Base-by-base conservation (phyloP, 2,329 filamentous ascomycete genomes). In the Herpotrichia juniperi region DNA sequence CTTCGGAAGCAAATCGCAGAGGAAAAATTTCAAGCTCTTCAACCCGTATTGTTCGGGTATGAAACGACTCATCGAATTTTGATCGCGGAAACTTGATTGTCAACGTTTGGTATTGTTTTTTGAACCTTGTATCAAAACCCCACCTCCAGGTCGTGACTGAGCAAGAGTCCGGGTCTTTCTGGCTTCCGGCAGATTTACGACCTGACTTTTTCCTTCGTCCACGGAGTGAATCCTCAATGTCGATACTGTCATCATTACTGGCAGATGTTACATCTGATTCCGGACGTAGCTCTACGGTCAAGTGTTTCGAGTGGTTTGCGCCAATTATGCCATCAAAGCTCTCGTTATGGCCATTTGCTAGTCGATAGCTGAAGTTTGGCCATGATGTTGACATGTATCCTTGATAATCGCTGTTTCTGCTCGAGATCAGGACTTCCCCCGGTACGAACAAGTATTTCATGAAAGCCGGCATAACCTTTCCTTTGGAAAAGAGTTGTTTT, bases 361-460 rank as follows among this genome's bases (percentile, higher is more conserved):
- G 6, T 6, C 32, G 26, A 28, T 28, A 44, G 22, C 11, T 7
- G 14, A 44, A 31, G 17, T 50, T 16, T n/a, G 48, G 51, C 54
- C 54, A 57, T 4, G 51, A 54, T 11, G 21, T 31, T 30, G 54
- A 45, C 19, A 54, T 40, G 14, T 28, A 24, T 9, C 51, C 54
- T 17, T 19, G 16, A 44, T 22, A 42, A 8, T 12, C 48, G 34
- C 10, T 17, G 3, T n/a, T 24, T 31, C 5, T 34, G 12, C 22
- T 26, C 43, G 16, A 28, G 17, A 59, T 24, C 26, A 59, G 22
- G 22, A 57, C 42, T 16, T 59, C 54, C n/a, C 54, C 54, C 31
- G 57, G 57, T 22, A 51, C 39, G 30, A 57, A 55, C 9, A 57
- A 24, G 42, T 57, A 57, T 34, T 53, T 54, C 11, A 59, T 26